Evolutionary conservation across 345 rosid species (phyloP).

Genomic region (Bruguiera sexangula): DNA sequence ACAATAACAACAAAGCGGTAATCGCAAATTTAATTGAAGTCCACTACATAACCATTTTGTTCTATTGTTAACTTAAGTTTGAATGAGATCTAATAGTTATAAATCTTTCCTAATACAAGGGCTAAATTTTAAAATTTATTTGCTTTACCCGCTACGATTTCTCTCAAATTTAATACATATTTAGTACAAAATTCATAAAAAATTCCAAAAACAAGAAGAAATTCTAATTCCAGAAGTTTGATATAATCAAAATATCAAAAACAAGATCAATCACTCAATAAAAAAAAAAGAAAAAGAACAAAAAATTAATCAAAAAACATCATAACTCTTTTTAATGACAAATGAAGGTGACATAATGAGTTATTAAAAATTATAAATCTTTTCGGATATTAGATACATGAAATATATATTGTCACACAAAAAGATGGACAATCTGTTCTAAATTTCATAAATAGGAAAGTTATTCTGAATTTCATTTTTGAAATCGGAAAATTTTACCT

Average conservation of each 20-base stretch:
- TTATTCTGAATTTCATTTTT: neutral
- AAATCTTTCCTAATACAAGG: no score
- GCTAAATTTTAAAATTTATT: no score
- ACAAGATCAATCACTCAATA: neutral
- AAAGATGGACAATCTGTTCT: neutral
- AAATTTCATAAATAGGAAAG: neutral
- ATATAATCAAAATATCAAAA: neutral
- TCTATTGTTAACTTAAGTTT: no score
- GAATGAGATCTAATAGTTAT: no score
- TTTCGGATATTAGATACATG: neutral
- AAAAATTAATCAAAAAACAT: neutral
- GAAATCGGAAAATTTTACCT: constrained; percentile 42
- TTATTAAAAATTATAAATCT: no score
- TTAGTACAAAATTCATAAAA: neutral
- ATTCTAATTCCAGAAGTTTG: neutral
- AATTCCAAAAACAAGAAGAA: neutral
- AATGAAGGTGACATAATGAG: no score
- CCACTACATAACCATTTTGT: no score
- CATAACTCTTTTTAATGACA: neutral
- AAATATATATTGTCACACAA: neutral
- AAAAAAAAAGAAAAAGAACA: neutral
- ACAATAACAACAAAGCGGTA: no score
- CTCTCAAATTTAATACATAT: no score
- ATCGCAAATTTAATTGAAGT: no score
- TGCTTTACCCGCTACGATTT: no score